Base-by-base conservation (phyloP, 2,329 filamentous ascomycete genomes). In the Calonectria naviculata region DNA sequence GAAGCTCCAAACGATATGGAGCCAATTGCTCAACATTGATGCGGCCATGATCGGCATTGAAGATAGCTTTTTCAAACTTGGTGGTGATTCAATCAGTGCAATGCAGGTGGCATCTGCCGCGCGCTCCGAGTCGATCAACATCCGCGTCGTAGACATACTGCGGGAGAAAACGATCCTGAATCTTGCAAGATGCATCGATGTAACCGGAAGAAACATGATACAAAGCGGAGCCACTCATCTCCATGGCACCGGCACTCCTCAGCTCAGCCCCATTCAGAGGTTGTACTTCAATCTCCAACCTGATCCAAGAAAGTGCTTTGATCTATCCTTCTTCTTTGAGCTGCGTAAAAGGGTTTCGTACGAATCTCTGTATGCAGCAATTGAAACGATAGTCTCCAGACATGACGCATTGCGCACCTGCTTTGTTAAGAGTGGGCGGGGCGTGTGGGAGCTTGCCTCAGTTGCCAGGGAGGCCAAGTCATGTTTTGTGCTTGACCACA, bases 61-160 rank as follows among this genome's bases (percentile, higher is more conserved):
- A 5, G 84, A 87, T 71, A 86, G 84, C 77, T 88, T 89, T 77
- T 87, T 88, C 79, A 81, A 80, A 0, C 81, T 87, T 0, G 87
- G 87, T 15, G 87, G 87, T 28, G 86, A 88, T 72, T 88, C 87
- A 0, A 83, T 88, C 2, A 74, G 82, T 0, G 86, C 86, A 1
- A 89, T 89, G 84, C 85, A 84, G 66, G 74, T 89, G 4, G 86
- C 56, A 29, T 42, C 56, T 9, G 24, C 36, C 3, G 56, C 56
- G 8, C 56, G 56, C 17, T 8, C 56, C 15, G 15, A 17, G 56
- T 38, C 54, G 6, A 44, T 61, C 9, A 7, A 31, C 3, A 42
- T 61, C 5, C 28, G 21, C 5, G 26, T 41, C 19, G 38, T 15
- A 7, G 56, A 61, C 15, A 61, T 61, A 13, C 19, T 61, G 5